Conservation (phyloP, 2,329 filamentous ascomycete species). For the Fusarium sacchari region DNA sequence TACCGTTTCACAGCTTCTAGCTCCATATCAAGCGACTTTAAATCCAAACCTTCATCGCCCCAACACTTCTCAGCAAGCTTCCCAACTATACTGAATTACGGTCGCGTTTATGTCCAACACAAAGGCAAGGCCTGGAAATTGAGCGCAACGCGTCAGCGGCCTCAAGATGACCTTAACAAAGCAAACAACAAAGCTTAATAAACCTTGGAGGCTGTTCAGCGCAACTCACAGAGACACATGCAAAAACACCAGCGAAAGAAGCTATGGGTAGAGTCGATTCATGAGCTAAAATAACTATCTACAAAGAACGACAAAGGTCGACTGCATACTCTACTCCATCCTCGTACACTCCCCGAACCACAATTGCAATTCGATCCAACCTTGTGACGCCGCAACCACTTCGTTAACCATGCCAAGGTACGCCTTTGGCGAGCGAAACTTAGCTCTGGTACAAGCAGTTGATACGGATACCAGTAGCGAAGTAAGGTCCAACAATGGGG, state of each 20-base stretch:
- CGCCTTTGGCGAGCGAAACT: background rate
- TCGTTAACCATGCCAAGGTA: background rate
- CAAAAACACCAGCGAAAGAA: too few relatives aligned
- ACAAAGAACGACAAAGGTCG: background rate
- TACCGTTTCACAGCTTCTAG: too few relatives aligned
- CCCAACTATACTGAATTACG: too few relatives aligned
- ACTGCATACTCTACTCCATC: background rate
- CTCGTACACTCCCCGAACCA: background rate
- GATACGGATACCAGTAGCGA: background rate
- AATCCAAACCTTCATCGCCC: too few relatives aligned
- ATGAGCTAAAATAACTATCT: background rate
- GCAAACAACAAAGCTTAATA: background rate
- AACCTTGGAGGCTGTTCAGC: background rate
- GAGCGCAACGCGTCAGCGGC: background rate
- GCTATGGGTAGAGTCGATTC: background rate
- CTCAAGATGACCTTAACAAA: background rate
- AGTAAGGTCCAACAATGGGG: background rate
- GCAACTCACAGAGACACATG: too few relatives aligned
- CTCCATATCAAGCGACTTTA: too few relatives aligned
- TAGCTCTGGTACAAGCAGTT: constrained; percentile 49
- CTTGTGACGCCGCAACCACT: background rate
- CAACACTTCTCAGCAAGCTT: too few relatives aligned
- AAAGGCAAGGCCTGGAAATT: too few relatives aligned
- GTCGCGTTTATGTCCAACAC: too few relatives aligned
- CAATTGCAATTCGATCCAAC: rapidly evolving